These are phyloP conservation scores for Excoecaria agallocha DNA, from an alignment of 345 rosid genomes.

Conservation along the genomic window DNA sequence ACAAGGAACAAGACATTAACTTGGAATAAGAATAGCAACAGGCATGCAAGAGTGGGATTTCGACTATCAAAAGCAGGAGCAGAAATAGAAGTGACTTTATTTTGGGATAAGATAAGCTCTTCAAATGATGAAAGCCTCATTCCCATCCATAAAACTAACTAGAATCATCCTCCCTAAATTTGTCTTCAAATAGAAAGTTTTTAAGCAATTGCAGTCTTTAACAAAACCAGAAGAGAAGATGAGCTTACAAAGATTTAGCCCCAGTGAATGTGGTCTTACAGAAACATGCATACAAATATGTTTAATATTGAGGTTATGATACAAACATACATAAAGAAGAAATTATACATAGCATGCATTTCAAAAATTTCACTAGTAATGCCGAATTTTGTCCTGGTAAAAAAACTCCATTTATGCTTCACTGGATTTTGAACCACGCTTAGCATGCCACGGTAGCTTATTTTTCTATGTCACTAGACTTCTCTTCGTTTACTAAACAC, in stretches of 20 bases:
- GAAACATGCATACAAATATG: not conserved
- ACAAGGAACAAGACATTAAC: no score
- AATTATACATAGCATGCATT: not conserved
- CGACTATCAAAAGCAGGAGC: not conserved
- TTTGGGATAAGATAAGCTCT: not conserved
- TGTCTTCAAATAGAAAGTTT: no score
- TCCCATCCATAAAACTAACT: no score
- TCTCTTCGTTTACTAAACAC: not conserved
- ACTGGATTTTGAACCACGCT: not conserved
- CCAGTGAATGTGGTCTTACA: not conserved
- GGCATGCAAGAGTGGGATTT: not conserved
- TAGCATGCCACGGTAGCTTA: not conserved
- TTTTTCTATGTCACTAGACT: not conserved
- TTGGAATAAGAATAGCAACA: no score
- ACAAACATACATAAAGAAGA: not conserved
- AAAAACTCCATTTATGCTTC: not conserved
- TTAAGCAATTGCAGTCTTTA: slow-evolving; percentile 89
- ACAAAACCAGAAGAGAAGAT: slow-evolving; percentile 7
- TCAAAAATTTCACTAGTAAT: not conserved
- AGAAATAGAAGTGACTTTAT: not conserved
- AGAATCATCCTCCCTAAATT: no score
- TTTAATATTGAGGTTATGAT: not conserved
- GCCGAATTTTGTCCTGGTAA: not conserved
- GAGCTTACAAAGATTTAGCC: slow-evolving; percentile 8
- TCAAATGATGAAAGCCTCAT: no score